Conservation (phyloP, 2,329 filamentous ascomycete species). For the Colletotrichum magnum region DNA sequence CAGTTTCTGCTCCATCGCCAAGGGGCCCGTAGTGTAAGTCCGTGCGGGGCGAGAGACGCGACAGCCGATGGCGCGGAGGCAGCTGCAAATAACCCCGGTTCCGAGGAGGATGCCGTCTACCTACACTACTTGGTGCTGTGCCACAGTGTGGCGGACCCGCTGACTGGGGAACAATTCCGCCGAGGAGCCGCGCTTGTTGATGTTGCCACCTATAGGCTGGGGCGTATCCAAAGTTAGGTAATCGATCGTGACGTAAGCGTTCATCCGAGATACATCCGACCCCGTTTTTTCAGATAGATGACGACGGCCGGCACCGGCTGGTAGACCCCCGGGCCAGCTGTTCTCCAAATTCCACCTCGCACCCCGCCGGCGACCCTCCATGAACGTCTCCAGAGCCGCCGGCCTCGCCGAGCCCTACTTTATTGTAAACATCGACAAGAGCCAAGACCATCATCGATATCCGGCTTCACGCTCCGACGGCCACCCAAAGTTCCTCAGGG, state of each 20-base stretch:
- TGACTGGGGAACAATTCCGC: conserved; percentile 8
- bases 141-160: conserved; percentile 19
- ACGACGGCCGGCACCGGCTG: conserved; percentile 24
- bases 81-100: neutral
- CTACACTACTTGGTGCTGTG: conserved; percentile 5
- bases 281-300: neutral
- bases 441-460: conserved; percentile 18
- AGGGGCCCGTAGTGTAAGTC: conserved; percentile 6
- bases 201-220: conserved; percentile 5
- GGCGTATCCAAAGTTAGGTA: conserved; percentile 33
- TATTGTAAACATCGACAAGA: conserved; percentile 19
- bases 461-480: conserved; percentile 1
- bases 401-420: conserved; percentile 34
- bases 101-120: neutral
- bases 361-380: conserved; percentile 32
- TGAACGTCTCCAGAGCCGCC: conserved; percentile 24
- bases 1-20: neutral
- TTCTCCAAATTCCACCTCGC: conserved; percentile 22
- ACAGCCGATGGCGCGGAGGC: conserved; percentile 15
- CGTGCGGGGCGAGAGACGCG: conserved; percentile 2
- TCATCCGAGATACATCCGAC: neutral
- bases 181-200: conserved; percentile 7
- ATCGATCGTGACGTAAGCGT: conserved; percentile 7
- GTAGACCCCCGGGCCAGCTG: no score
- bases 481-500: conserved; percentile 1